Percentiles rank a stretch among this genome's conserved stretches.
Evolutionary conservation across 805 yeast species (phyloP).

Genomic region (Lachancea thermotolerans): DNA sequence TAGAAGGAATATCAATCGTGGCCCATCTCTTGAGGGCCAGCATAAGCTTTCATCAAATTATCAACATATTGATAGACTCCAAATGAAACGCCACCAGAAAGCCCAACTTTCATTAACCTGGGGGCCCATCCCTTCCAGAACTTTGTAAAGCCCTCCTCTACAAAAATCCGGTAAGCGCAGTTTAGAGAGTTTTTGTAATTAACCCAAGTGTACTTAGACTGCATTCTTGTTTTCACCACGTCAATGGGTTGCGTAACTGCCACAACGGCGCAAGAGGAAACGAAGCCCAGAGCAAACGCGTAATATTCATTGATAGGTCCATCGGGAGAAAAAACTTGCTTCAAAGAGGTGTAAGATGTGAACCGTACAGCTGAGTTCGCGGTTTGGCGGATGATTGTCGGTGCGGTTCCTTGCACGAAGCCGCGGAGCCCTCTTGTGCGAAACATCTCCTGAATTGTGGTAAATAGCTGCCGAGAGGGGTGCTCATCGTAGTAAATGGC

Average conservation of each 20-base stretch:
- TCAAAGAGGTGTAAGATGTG: conserved; percentile 70
- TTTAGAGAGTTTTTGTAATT: conserved; percentile 57
- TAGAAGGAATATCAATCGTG: not conserved
- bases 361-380: conserved; percentile 77
- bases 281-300: conserved; percentile 43
- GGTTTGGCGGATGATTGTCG: conserved; percentile 78
- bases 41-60: conserved; percentile 23
- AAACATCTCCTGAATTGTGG: conserved; percentile 60
- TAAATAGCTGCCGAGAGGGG: conserved; percentile 49
- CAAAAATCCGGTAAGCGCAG: conserved; percentile 43
- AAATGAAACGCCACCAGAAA: conserved; percentile 65
- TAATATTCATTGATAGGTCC: conserved; percentile 32
- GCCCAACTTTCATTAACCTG: conserved; percentile 60
- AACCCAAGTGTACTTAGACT: conserved; percentile 58
- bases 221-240: conserved; percentile 80
- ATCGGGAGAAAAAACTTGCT: conserved; percentile 53
- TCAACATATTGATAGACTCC: conserved; percentile 55
- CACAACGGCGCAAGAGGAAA: conserved; percentile 68
- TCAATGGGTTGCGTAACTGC: conserved; percentile 83
- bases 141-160: conserved; percentile 39
- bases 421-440: conserved; percentile 66
- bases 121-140: conserved; percentile 60
- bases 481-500: conserved; percentile 37
- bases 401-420: conserved; percentile 72
- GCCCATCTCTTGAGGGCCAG: not conserved